Evolutionary conservation across 768 basidiomycete genomes (phyloP), one percentile per base, ranked within the genome.

Genomic region (Lentinula aciculospora): DNA sequence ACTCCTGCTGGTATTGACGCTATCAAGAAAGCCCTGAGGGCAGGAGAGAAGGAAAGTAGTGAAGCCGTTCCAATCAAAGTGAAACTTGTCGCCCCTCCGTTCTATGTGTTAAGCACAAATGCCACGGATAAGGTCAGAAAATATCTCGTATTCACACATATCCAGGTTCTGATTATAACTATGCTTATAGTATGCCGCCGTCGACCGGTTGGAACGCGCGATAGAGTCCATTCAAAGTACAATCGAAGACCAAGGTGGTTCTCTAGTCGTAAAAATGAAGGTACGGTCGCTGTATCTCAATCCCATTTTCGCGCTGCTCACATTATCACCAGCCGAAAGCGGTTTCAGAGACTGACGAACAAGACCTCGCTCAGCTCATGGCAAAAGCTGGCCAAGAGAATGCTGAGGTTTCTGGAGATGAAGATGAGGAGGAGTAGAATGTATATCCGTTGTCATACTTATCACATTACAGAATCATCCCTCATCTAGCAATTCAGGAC

Each of bases 291-390:
- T 37, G 8, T 23, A 34, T 37, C 15, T 25, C 4, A 28, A 45
- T 19, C 17, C 19, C 13, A 28, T 17, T 5, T 23, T 27, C 29
- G 15, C n/a, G 0, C 27, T 23, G 28, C 48, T 51, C 27, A 50
- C 44, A 17, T 17, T 49, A 12, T 42, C 12, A 25, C 19, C 63
- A 97, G 94, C 97, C 97, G 60, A 98, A 98, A 79, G 94, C 96
- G 2, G 89, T 99, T 36, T 94, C 92, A 25, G 97, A 98, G 71
- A 92, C 91, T 4, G 97, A 99, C 74, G 97, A 99, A 71, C 90
- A 94, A 63, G 97, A 98, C 69, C 83, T 99, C 61, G 95, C 94
- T 0, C 90, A 94, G 62, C 88, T 97, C 65, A 98, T 99, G 96
- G 92, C 89, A 37, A 91, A 93, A 71, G 94, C 89, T 19, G 89